A percentile compares a stretch with the other conserved stretches of the same genome.
phyloP scores from a whole-genome alignment of 768 basidiomycete genomes.

The Kwoniella heveanensis region DNA sequence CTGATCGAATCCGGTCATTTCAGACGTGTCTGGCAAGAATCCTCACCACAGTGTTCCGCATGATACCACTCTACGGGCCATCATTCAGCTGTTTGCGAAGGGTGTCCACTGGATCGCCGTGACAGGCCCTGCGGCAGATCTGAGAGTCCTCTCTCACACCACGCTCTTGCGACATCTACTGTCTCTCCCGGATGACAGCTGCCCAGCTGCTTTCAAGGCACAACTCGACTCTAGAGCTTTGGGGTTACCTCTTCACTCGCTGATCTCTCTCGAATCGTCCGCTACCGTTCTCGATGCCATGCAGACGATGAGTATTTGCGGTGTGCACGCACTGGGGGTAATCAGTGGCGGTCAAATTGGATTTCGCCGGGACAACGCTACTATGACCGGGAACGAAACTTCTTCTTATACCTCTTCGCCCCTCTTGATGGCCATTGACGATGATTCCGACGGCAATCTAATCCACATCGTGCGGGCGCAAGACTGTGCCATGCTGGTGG shows the following conservation, averaged over 20 bases:
- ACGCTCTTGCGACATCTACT: conserved; percentile 35
- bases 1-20: neutral
- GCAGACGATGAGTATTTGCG: conserved; percentile 41
- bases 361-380: neutral
- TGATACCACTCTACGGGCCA: conserved; percentile 23
- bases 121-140: neutral
- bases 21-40: conserved; percentile 46
- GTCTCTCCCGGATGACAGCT: conserved; percentile 1
- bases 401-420: conserved; percentile 18
- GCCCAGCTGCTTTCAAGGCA: conserved; percentile 22
- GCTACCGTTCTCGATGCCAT: conserved; percentile 44
- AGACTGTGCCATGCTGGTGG: conserved; percentile 38
- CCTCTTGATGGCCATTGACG: conserved; percentile 12
- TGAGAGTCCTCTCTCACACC: conserved; percentile 25
- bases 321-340: conserved; percentile 39
- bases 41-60: conserved; percentile 31
- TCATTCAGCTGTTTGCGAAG: conserved; percentile 36
- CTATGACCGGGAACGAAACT: neutral
- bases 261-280: conserved; percentile 35
- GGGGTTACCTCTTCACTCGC: conserved; percentile 31
- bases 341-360: conserved; percentile 2
- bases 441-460: conserved; percentile 22
- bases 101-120: conserved; percentile 43
- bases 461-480: conserved; percentile 31
- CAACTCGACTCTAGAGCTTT: conserved; percentile 16